These are phyloP conservation scores for Phytophthora podocarpi DNA, from an alignment of 352 stramenopile species.

Conservation along the genomic window DNA sequence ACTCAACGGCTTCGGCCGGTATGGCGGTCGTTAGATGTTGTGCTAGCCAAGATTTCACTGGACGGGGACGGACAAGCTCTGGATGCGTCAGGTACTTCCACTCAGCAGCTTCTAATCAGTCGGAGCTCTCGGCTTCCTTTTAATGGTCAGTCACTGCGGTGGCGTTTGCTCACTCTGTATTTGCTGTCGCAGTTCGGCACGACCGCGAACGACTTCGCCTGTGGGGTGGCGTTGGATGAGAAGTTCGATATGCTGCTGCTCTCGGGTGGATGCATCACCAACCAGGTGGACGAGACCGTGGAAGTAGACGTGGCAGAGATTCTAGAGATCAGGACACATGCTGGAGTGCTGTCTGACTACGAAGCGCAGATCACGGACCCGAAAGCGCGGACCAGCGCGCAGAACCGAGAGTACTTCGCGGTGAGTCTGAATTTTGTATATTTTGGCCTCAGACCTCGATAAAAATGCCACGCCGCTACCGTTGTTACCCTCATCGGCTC, in stretches of 20 bases:
- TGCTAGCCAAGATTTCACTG: conserved; percentile 62
- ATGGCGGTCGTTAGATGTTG: conserved; percentile 72
- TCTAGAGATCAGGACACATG: conserved; percentile 44
- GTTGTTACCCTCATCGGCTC: conserved; percentile 19
- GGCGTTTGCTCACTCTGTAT: no score
- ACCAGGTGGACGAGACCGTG: conserved; percentile 48
- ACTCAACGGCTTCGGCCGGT: conserved; percentile 73
- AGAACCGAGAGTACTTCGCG: conserved; percentile 52
- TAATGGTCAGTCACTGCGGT: no score
- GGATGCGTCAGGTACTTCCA: conserved; percentile 57
- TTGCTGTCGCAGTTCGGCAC: conserved; percentile 55
- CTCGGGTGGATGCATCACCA: conserved; percentile 46
- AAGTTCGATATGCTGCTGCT: conserved; percentile 61
- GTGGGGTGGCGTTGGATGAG: conserved; percentile 54
- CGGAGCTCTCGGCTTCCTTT: no score
- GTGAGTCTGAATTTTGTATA: conserved; percentile 54
- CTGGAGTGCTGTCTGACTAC: conserved; percentile 27
- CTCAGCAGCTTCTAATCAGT: not conserved
- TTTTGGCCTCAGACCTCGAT: no score
- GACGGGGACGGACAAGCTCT: conserved; percentile 62
- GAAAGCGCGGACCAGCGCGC: conserved; percentile 21
- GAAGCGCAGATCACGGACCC: conserved; percentile 65
- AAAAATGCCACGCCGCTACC: no score
- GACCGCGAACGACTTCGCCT: conserved; percentile 62
- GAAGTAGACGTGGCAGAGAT: conserved; percentile 50